Percentiles rank a stretch among this genome's conserved stretches.
Evolutionary conservation across 352 stramenopile species (phyloP).

Genomic region (Globisporangium orthogonon): DNA sequence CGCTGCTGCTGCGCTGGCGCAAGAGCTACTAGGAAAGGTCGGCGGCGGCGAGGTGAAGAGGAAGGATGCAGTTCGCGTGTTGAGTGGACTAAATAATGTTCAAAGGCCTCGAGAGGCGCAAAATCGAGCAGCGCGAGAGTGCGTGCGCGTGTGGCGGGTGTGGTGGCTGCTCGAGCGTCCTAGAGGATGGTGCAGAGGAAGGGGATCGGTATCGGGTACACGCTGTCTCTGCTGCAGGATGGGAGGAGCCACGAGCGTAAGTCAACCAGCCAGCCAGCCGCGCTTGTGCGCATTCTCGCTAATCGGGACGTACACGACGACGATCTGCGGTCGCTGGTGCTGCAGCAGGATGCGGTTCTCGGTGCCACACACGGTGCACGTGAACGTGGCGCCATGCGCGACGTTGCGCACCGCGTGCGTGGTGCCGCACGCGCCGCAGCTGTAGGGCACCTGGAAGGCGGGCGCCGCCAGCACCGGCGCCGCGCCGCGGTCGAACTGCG

Average conservation of each 20-base stretch:
- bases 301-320: constrained; percentile 38
- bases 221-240: constrained; percentile 14
- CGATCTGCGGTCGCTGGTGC: constrained; percentile 22
- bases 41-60: not conserved
- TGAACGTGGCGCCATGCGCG: constrained; percentile 43
- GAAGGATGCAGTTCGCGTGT: too few relatives aligned
- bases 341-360: constrained; percentile 62
- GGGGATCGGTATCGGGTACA: constrained; percentile 50
- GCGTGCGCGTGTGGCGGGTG: too few relatives aligned
- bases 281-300: not conserved
- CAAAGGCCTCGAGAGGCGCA: not conserved
- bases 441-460: constrained; percentile 41
- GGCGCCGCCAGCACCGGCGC: constrained; percentile 32
- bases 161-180: too few relatives aligned
- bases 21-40: constrained; percentile 9
- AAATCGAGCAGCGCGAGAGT: not conserved
- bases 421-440: constrained; percentile 55
- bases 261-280: not conserved
- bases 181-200: constrained; percentile 49
- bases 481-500: constrained; percentile 34
- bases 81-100: too few relatives aligned
- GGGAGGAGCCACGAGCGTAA: not conserved
- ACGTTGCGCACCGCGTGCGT: constrained; percentile 60
- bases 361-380: constrained; percentile 45
- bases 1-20: constrained; percentile 36